phyloP scores from a whole-genome alignment of 2,329 filamentous ascomycete species.

The Phaeosphaeria sp. region DNA sequence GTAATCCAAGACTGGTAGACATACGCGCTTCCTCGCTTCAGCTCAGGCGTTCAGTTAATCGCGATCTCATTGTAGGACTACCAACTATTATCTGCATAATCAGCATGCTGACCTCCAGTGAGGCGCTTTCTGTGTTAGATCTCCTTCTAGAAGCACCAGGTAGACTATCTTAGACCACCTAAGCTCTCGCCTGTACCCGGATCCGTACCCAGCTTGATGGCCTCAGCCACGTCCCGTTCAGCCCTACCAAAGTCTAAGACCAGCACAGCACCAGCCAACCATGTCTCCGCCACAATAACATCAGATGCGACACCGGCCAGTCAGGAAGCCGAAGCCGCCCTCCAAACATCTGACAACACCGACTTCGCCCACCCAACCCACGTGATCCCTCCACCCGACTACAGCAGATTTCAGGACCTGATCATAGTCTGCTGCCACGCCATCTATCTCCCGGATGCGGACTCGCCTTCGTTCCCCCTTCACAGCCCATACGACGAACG shows the following conservation, averaged over 20 bases:
- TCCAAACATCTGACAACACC: constrained; percentile 14
- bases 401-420: constrained; percentile 56
- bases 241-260: constrained; percentile 42
- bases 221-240: constrained; percentile 37
- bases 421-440: constrained; percentile 86
- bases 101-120: background rate
- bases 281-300: constrained; percentile 11
- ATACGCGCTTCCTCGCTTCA: background rate
- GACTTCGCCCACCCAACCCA: constrained; percentile 39
- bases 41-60: background rate
- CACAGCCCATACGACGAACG: constrained; percentile 43
- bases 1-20: background rate
- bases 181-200: background rate
- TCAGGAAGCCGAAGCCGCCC: constrained; percentile 5
- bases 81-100: background rate
- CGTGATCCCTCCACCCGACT: constrained; percentile 33
- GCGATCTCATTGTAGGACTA: background rate
- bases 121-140: background rate
- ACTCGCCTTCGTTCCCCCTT: constrained; percentile 32
- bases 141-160: background rate
- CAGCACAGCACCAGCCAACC: constrained; percentile 13
- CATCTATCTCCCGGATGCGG: constrained; percentile 64
- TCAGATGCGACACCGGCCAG: constrained; percentile 9
- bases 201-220: constrained; percentile 19
- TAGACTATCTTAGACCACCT: background rate